A percentile compares a stretch with the other conserved stretches of the same genome.
Evolutionary conservation across 805 yeast species (phyloP).

Genomic region (Hanseniaspora lindneri): DNA sequence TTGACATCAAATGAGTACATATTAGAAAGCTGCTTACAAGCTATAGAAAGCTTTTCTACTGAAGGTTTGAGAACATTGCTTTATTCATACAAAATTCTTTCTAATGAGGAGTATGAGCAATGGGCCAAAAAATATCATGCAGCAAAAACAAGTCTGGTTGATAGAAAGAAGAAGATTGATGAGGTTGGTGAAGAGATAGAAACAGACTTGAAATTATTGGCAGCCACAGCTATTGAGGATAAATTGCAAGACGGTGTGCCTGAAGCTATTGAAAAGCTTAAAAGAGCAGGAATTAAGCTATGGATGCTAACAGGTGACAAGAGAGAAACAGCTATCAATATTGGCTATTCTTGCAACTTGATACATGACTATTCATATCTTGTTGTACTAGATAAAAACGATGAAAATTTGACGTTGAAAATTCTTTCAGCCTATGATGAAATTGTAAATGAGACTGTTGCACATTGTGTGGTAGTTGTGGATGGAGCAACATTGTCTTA

Average conservation of each 20-base stretch:
- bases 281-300: slow-evolving; percentile 84
- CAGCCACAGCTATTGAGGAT: slow-evolving; percentile 96
- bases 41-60: slow-evolving; percentile 85
- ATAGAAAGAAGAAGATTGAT: slow-evolving; percentile 58
- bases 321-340: slow-evolving; percentile 93
- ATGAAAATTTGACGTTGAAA: slow-evolving; percentile 51
- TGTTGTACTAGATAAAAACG: slow-evolving; percentile 46
- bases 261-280: slow-evolving; percentile 79
- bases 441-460: slow-evolving; percentile 59
- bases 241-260: slow-evolving; percentile 95
- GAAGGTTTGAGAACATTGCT: slow-evolving; percentile 87
- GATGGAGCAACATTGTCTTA: slow-evolving; percentile 80
- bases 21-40: slow-evolving; percentile 73
- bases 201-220: slow-evolving; percentile 52
- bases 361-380: slow-evolving; percentile 89
- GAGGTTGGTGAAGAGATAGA: slow-evolving; percentile 65
- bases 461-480: slow-evolving; percentile 87
- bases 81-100: slow-evolving; percentile 68
- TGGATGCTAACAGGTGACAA: slow-evolving; percentile 99
- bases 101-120: slow-evolving; percentile 40
- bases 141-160: slow-evolving; percentile 64
- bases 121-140: slow-evolving; percentile 61
- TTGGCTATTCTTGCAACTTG: slow-evolving; percentile 86
- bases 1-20: slow-evolving; percentile 63
- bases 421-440: slow-evolving; percentile 69